These are phyloP conservation scores for Daedaleopsis sinensis DNA, from an alignment of 768 basidiomycete genomes.

Conservation along the genomic window DNA sequence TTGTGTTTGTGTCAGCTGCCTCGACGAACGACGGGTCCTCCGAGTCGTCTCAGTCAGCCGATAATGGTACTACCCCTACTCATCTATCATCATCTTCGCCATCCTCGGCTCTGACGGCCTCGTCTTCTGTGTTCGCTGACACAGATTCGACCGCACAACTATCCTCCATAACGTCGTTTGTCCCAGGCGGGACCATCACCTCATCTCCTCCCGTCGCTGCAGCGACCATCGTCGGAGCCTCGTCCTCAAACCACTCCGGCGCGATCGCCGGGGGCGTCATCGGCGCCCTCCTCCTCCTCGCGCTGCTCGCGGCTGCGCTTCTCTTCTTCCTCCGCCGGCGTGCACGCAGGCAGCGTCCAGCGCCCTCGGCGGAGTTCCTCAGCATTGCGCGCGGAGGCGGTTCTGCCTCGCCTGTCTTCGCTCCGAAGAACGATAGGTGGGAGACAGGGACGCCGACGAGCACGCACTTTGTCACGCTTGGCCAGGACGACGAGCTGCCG, in stretches of 20 bases:
- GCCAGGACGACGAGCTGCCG: not conserved
- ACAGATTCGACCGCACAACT: too few species aligned
- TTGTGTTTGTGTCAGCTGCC: too few species aligned
- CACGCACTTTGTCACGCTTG: not conserved
- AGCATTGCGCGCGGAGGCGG: not conserved
- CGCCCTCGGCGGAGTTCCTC: slow-evolving; percentile 61
- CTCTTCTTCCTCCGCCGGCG: slow-evolving; percentile 31
- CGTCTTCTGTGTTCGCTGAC: too few species aligned
- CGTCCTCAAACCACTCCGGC: slow-evolving; percentile 32
- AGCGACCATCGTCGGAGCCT: not conserved
- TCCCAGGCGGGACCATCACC: too few species aligned
- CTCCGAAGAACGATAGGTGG: not conserved
- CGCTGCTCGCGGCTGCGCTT: slow-evolving; percentile 41
- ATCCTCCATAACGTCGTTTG: too few species aligned
- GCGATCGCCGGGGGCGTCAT: slow-evolving; percentile 56
- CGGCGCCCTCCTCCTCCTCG: slow-evolving; percentile 37
- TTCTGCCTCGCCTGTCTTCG: not conserved
- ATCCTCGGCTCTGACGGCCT: too few species aligned
- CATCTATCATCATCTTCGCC: too few species aligned
- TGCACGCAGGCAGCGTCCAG: slow-evolving; percentile 41
- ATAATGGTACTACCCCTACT: too few species aligned
- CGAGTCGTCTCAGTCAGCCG: too few species aligned
- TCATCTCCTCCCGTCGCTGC: too few species aligned
- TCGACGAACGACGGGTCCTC: too few species aligned
- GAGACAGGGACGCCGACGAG: not conserved